Conservation (phyloP, 75 land plant species). For the Picea sitchensis region DNA sequence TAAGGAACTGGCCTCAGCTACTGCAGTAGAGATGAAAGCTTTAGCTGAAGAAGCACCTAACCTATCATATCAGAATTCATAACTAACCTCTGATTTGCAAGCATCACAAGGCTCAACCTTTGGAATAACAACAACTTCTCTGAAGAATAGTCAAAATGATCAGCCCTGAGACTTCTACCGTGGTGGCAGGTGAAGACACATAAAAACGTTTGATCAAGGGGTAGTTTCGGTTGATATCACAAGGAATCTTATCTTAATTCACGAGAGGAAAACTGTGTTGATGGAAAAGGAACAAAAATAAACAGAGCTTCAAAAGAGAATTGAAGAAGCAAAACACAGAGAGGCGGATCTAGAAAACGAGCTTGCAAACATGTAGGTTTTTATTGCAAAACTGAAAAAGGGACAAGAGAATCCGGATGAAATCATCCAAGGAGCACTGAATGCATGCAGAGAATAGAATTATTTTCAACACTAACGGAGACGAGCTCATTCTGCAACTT, state of each 20-base stretch:
- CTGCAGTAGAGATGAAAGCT: slow-evolving; percentile 90
- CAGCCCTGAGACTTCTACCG: slow-evolving; percentile 11
- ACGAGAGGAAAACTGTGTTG: no score
- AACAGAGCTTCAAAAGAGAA: slow-evolving; percentile 27
- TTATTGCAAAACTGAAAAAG: slow-evolving; percentile 51
- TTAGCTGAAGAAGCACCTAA: slow-evolving; percentile 85
- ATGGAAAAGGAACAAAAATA: no score
- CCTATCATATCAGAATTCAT: slow-evolving; percentile 80
- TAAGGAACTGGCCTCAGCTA: slow-evolving; percentile 91
- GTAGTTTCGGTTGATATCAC: slow-evolving; percentile 33
- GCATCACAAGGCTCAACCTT: slow-evolving; percentile 49
- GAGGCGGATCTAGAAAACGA: slow-evolving; percentile 70
- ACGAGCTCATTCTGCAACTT: no score
- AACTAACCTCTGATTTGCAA: slow-evolving; percentile 58
- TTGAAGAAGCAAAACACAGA: slow-evolving; percentile 50
- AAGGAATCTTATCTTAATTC: slow-evolving; percentile 33
- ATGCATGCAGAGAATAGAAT: neutral
- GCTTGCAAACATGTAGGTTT: slow-evolving; percentile 78
- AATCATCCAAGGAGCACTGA: no score
- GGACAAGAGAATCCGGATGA: neutral
- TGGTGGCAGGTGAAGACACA: slow-evolving; percentile 21
- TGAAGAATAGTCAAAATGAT: slow-evolving; percentile 21
- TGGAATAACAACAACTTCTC: slow-evolving; percentile 18
- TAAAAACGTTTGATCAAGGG: neutral
- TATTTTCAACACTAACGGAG: no score